Evolutionary conservation across 2,329 filamentous ascomycete species (phyloP), one percentile per base, ranked within the genome.

Genomic region (Penicillium sp.): DNA sequence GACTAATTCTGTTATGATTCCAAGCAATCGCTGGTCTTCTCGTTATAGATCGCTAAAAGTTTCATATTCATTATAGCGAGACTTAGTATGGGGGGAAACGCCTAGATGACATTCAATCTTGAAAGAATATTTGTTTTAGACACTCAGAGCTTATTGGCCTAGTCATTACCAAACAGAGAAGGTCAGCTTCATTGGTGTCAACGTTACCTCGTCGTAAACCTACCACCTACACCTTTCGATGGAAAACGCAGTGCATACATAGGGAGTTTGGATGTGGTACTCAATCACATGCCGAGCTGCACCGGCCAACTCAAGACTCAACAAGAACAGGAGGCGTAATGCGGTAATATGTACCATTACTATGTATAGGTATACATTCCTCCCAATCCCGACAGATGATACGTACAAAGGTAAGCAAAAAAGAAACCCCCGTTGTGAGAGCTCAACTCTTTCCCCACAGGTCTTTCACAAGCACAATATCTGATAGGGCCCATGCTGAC

Each of bases 301-400:
- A 44, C 25, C 17, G 6, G 9, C 9, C 44, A 21, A 2, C 12
- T 35, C 15, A 35, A 35, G 19, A 8, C 45, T 12, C 8, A 35
- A 48, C 7, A 48, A 35, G 19, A n/a, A n/a, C 7, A 31, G n/a
- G 31, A 35, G 13, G 17, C 1, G 17, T 3, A 19, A 33, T 35
- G 13, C 29, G 13, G 44, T 21, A 21, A 47, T 47, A 21, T 21
- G 31, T 47, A 48, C 44, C 17, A 35, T n/a, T 35, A 48, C 44
- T 35, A 23, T 23, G 8, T 17, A 35, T 25, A 25, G 8, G 29
- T 48, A 35, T 23, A 25, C 1, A 35, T 23, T 9, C 19, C 2
- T 12, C 13, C 17, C 19, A 35, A n/a, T 35, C 7, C 21, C 6
- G 19, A 12, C 45, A n/a, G 13, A 48, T 12, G 29, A 48, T 13